Base-by-base conservation (phyloP, 164 flowering plant species). In the Akebia trifoliata region DNA sequence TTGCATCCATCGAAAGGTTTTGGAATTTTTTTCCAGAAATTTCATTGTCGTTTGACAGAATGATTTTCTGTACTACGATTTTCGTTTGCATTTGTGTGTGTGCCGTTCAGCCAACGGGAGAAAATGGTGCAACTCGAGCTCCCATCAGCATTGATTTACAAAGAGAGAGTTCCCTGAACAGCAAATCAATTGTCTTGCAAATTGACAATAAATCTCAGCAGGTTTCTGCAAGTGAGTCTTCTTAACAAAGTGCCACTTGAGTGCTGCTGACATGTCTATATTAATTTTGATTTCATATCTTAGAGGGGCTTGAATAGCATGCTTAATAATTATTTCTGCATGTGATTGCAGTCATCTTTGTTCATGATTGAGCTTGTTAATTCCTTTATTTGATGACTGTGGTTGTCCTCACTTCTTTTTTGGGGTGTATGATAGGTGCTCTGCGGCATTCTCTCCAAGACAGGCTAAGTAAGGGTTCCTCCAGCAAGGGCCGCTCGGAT, bases 121-220 rank as follows among this genome's bases (percentile, higher is more conserved):
- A 90, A 75, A 91, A 91, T 81, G 98, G 98, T 59, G 98, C 98
- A 28, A 93, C 98, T 37, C 82, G 97, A 18, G 95, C 94, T 69
- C 97, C 98, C 21, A 93, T 90, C 56, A 59, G 80, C 64, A 72
- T 93, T 69, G 97, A 93, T 59, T 65, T 93, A 29, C 69, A 61
- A 26, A 76, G 85, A 60, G 98, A 93, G 62, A 59, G 63, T 36
- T 79, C 97, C 22, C 60, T 90, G 30, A 90, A 86, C 72, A 84
- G 79, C 76, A 87, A 80, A 65, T 67, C 84, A 4, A 83, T 94
- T 35, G 69, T 87, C 32, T 68, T 85, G 76, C 93, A 86, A 76
- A 83, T 89, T 53, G 95, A 92, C 62, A 86, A 74, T 68, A 89
- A 86, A 72, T 74, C 87, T 21, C 95, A 89, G 64, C 89, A 74